Conservation (phyloP, 305 asterid genomes). For the Fraxinus ornus region DNA sequence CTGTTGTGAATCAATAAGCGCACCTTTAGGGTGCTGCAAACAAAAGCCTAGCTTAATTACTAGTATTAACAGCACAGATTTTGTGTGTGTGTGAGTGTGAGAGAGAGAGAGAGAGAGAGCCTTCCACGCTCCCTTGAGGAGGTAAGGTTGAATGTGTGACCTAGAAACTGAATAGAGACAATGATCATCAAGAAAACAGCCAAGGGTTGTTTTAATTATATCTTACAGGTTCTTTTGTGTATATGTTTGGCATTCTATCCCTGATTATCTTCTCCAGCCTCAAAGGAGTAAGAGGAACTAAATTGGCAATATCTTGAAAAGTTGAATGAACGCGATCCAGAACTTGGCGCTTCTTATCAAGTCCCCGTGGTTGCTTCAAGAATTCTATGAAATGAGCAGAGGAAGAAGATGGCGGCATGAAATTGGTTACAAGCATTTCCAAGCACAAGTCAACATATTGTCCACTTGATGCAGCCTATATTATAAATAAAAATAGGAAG, state of each 20-base stretch:
- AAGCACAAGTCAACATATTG: constrained; percentile 72
- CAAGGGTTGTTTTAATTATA: background rate
- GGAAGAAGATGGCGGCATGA: constrained; percentile 52
- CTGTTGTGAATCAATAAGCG: background rate
- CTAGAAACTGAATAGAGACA: background rate
- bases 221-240: constrained; percentile 57
- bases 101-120: background rate
- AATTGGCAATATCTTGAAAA: constrained; percentile 54
- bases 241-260: constrained; percentile 59
- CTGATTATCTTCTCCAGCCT: constrained; percentile 65
- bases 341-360: constrained; percentile 67
- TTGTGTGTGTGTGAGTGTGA: background rate
- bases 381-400: constrained; percentile 36
- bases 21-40: background rate
- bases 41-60: background rate
- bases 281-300: constrained; percentile 77
- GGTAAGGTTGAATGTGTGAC: background rate
- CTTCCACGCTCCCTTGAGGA: background rate
- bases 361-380: constrained; percentile 59
- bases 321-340: constrained; percentile 77
- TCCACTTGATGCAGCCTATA: constrained; percentile 82
- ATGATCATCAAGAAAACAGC: constrained; percentile 15
- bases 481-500: background rate
- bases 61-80: background rate
- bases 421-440: constrained; percentile 82